Conservation (phyloP, 176 grass and related monocot genomes). For the maize (Zea mays) region DNA sequence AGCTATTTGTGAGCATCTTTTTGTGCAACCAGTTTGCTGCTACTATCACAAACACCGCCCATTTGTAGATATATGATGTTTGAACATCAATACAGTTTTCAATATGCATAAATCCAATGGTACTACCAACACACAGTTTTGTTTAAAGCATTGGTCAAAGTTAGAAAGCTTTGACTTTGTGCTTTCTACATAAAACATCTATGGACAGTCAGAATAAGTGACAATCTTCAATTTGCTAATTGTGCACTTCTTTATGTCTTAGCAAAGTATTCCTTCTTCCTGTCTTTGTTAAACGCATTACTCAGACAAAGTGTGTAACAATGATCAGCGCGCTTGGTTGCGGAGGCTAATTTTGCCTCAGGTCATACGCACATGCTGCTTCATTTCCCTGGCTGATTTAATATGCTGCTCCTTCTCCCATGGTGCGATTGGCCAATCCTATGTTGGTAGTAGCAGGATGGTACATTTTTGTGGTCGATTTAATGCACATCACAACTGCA, state of each 20-base stretch:
- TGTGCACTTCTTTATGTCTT: not conserved
- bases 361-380: too few species aligned
- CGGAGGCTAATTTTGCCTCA: too few species aligned
- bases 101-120: not conserved
- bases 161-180: not conserved
- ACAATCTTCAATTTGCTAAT: slow-evolving; percentile 25
- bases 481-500: too few species aligned
- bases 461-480: too few species aligned
- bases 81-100: not conserved
- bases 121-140: not conserved
- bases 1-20: slow-evolving; percentile 20
- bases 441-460: too few species aligned
- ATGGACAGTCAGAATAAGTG: not conserved
- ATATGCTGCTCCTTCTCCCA: too few species aligned
- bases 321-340: too few species aligned
- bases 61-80: not conserved
- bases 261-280: not conserved
- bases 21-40: slow-evolving; percentile 5
- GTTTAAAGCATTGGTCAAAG: not conserved
- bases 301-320: too few species aligned
- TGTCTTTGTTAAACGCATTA: too few species aligned
- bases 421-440: too few species aligned
- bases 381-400: too few species aligned
- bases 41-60: not conserved
- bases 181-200: not conserved